Evolutionary conservation across 345 rosid genomes (phyloP).

Genomic region (Populus tremula): DNA sequence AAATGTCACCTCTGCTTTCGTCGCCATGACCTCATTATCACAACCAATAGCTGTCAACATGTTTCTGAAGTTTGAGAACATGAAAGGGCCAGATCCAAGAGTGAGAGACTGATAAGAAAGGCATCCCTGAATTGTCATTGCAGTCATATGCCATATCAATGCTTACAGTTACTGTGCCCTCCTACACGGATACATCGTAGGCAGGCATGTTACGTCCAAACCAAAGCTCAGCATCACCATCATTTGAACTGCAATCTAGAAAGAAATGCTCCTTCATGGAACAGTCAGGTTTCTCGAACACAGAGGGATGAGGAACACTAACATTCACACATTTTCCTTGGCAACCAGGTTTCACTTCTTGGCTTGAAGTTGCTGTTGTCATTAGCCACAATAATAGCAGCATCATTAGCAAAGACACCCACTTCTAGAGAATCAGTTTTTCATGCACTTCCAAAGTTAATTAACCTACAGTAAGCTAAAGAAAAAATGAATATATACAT

Average conservation of each 20-base stretch:
- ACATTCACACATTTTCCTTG: conserved; percentile 18
- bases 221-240: not conserved
- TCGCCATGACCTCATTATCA: conserved; percentile 8
- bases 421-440: no score
- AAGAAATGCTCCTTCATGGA: not conserved
- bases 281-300: conserved; percentile 3
- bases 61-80: conserved; percentile 20
- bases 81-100: not conserved
- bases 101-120: no score
- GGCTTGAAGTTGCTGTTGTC: not conserved
- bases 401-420: no score
- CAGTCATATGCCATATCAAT: not conserved
- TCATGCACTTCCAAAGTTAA: no score
- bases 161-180: conserved; percentile 9
- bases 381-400: not conserved
- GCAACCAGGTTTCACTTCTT: conserved; percentile 7
- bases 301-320: conserved; percentile 27
- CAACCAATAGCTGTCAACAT: conserved; percentile 28
- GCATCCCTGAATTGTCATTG: conserved; percentile 4
- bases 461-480: no score
- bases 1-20: not conserved
- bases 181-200: not conserved
- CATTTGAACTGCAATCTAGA: not conserved
- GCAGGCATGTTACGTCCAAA: not conserved
- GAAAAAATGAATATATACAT: no score